Conservation (phyloP, 208 protist genomes). For the Trichomonas gallinae region DNA sequence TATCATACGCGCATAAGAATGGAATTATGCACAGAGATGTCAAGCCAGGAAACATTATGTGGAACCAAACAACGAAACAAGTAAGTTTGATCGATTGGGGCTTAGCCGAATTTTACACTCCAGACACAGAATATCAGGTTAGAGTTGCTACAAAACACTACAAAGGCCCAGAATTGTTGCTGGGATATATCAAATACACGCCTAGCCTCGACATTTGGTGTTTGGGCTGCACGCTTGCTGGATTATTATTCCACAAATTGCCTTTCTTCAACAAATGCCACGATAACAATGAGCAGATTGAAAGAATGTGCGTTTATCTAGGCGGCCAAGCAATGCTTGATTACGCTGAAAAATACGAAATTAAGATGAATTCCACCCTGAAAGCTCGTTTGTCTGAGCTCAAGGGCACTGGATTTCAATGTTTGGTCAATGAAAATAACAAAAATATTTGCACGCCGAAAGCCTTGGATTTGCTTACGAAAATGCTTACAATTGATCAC, state of each 20-base stretch:
- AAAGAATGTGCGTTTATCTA: conserved; percentile 72
- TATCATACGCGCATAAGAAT: background rate
- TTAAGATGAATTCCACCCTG: conserved; percentile 63
- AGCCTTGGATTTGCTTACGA: conserved; percentile 89
- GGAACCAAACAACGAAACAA: conserved; percentile 74
- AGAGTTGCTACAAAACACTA: conserved; percentile 94
- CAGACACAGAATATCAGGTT: conserved; percentile 80
- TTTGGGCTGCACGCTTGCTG: conserved; percentile 92
- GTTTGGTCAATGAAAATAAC: conserved; percentile 65
- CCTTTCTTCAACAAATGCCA: conserved; percentile 88
- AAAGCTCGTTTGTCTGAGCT: conserved; percentile 62
- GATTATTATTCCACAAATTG: conserved; percentile 87
- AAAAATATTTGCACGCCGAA: conserved; percentile 75
- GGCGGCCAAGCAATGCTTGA: conserved; percentile 54
- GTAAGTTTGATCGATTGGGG: conserved; percentile 81
- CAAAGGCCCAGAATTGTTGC: conserved; percentile 89
- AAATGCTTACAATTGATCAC: conserved; percentile 67
- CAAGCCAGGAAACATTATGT: conserved; percentile 98
- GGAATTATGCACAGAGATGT: conserved; percentile 58
- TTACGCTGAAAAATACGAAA: conserved; percentile 72
- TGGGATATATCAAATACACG: conserved; percentile 89
- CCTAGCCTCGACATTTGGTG: conserved; percentile 97
- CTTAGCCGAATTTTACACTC: conserved; percentile 96
- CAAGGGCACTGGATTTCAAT: conserved; percentile 67
- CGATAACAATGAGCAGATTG: conserved; percentile 94